Percentiles rank a stretch among this genome's conserved stretches.
These are phyloP conservation scores for Hypoxylon sp. DNA, from an alignment of 2,329 filamentous ascomycete genomes.

Conservation along the genomic window DNA sequence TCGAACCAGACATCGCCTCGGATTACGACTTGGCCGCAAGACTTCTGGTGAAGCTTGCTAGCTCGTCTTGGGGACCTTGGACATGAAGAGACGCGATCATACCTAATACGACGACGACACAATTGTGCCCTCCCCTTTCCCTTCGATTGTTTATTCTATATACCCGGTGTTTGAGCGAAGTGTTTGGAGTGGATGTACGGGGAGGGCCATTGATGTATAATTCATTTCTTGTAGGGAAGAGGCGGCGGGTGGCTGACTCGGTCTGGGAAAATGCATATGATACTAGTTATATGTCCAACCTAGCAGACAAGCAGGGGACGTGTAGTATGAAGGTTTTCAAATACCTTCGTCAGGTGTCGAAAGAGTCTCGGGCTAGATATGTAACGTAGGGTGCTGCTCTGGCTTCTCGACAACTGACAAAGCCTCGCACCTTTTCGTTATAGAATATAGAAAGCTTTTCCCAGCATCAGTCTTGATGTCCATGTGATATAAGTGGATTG, in stretches of 20 bases:
- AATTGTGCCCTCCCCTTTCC: slow-evolving; percentile 50
- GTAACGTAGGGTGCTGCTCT: slow-evolving; percentile 36
- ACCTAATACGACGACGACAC: slow-evolving; percentile 47
- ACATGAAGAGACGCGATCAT: slow-evolving; percentile 43
- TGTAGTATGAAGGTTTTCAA: slow-evolving; percentile 26
- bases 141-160: slow-evolving; percentile 56
- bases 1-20: slow-evolving; percentile 42
- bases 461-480: neutral
- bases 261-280: slow-evolving; percentile 37
- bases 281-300: slow-evolving; percentile 37
- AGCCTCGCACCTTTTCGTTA: slow-evolving; percentile 32
- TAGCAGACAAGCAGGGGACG: slow-evolving; percentile 33
- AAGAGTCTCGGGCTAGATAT: slow-evolving; percentile 36
- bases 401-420: slow-evolving; percentile 23
- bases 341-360: slow-evolving; percentile 32
- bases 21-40: slow-evolving; percentile 37
- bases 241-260: slow-evolving; percentile 10
- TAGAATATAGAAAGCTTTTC: slow-evolving; percentile 25
- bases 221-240: slow-evolving; percentile 42
- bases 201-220: slow-evolving; percentile 48
- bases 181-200: slow-evolving; percentile 50
- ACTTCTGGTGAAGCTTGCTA: slow-evolving; percentile 24
- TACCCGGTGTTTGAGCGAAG: slow-evolving; percentile 54
- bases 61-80: slow-evolving; percentile 31
- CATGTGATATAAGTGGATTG: too few relatives aligned